Percentiles rank a stretch among this genome's conserved stretches.
Evolutionary conservation across 495 filamentous ascomycete species (phyloP).

Genomic region (Aspergillus biplanus): DNA sequence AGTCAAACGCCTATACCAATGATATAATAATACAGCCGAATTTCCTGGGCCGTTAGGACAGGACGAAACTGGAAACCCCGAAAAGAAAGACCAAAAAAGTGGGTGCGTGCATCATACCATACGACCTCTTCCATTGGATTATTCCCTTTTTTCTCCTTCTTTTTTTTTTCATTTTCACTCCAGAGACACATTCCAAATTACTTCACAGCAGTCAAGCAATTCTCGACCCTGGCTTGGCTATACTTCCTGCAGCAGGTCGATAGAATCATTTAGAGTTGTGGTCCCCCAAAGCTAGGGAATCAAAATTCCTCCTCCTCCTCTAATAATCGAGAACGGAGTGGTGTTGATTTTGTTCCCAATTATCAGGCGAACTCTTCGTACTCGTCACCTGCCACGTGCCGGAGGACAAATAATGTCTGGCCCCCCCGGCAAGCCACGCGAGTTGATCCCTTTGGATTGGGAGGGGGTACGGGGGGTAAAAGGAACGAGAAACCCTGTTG

Average conservation of each 20-base stretch:
- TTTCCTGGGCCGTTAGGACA: not conserved
- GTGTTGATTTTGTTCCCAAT: not conserved
- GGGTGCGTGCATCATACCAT: not conserved
- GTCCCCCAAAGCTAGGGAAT: too few relatives aligned
- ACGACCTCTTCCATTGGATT: not conserved
- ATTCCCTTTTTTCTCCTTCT: not conserved
- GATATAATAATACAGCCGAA: not conserved
- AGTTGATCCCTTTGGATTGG: constrained; percentile 10
- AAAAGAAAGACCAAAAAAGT: not conserved
- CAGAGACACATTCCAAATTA: not conserved
- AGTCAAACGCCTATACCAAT: not conserved
- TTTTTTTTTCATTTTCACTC: constrained; percentile 1
- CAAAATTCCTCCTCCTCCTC: too few relatives aligned
- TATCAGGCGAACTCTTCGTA: constrained; percentile 1
- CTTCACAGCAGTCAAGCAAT: not conserved
- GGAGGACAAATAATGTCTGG: constrained; percentile 17
- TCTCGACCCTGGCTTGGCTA: not conserved
- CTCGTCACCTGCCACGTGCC: constrained; percentile 23
- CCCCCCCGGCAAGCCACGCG: constrained; percentile 19
- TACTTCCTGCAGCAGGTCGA: too few relatives aligned
- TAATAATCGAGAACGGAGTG: not conserved
- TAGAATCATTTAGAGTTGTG: too few relatives aligned
- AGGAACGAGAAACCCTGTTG: not conserved
- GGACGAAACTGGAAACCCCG: not conserved
- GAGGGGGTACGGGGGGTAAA: too few relatives aligned